Base-by-base conservation (phyloP, 306 rosid genomes). In the apple (Malus domestica) region DNA sequence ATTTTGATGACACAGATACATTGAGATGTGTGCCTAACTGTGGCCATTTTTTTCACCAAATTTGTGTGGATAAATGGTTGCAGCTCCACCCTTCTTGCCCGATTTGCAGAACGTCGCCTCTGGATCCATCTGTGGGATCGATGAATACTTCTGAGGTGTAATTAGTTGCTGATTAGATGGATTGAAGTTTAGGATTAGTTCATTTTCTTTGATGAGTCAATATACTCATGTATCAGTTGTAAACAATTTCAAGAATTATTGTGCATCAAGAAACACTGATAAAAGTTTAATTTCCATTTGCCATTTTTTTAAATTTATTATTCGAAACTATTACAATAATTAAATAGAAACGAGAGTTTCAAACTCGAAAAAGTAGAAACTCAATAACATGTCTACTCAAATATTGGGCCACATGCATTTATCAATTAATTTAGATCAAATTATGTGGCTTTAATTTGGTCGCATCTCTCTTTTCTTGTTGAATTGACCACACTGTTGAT, bases 61-160 rank as follows among this genome's bases (percentile, higher is more conserved):
- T 74, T 2, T 74, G 77, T 45, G 77, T 74, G 2, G 77, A 74
- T 22, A 61, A 74, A 27, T 74, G 77, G 77, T 45, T 74, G 70
- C 77, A 18, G 77, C 60, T 74, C 20, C 77, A 74, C 35, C 77
- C 77, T 13, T 27, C 77, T 16, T 74, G 77, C 70, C 77, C 77
- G 30, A 46, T 74, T 19, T 74, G 77, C 59, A 61, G 77, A 61
- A 61, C 45, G 60, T 61, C 69, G 14, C 77, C 63, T 16, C 8
- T 58, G 0, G 67, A 72, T 72, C 55, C 76, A 23, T 38, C 30
- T 29, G 20, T 46, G 3, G 3, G 27, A 10, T 19, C 14, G 76
- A 35, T 22, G 54, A 3, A 1, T 63, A 14, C 44, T 59, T 35
- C 12, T 27, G 77, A 73, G 44, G 69, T 73, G 8, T 59, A 59